Evolutionary conservation across 2,329 filamentous ascomycete genomes (phyloP), one percentile per base, ranked within the genome.

Genomic region (Exophiala sp.): DNA sequence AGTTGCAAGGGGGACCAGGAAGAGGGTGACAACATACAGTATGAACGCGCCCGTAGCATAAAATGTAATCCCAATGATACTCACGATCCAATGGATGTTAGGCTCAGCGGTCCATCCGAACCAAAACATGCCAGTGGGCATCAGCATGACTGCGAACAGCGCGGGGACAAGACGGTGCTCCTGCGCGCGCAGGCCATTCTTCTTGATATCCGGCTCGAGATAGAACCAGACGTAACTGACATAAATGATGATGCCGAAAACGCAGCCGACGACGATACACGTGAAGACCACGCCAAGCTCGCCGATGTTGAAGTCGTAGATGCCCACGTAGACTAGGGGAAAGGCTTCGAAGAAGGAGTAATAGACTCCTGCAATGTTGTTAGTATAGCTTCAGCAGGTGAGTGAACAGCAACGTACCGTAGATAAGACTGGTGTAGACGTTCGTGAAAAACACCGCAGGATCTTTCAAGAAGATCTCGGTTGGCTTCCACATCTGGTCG

Each of bases 311-410:
- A 87, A 85, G 64, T 71, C 67, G 68, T 87, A 87, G 63, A 78
- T 71, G 36, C 74, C 74, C 2, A 76, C 75, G 65, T 84, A 87
- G 51, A 86, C 82, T 11, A 85, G 71, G 3, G 83, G 83, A 67
- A 87, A 86, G n/a, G 79, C 79, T 63, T 86, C 83, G 65, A 87
- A 87, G 70, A 79, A 86, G 12, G 72, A 72, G 58, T 79, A 79
- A 52, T 70, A 71, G 34, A 61, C 56, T 34, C 55, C 55, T 57
- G 10, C 5, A 24, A 9, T 4, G 11, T 10, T n/a, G 24, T n/a
- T 7, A 33, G 65, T 83, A 86, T 49, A 86, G 80, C 10, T 84
- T 70, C 3, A 1, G 14, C 35, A 38, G 10, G 5, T 12, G 14
- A 16, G 20, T 10, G 39, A 41, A 11, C 10, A 24, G 1, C 21